Evolutionary conservation across 176 grass and related monocot genomes (phyloP), one percentile per base, ranked within the genome.

Genomic region (Carex pumila): DNA sequence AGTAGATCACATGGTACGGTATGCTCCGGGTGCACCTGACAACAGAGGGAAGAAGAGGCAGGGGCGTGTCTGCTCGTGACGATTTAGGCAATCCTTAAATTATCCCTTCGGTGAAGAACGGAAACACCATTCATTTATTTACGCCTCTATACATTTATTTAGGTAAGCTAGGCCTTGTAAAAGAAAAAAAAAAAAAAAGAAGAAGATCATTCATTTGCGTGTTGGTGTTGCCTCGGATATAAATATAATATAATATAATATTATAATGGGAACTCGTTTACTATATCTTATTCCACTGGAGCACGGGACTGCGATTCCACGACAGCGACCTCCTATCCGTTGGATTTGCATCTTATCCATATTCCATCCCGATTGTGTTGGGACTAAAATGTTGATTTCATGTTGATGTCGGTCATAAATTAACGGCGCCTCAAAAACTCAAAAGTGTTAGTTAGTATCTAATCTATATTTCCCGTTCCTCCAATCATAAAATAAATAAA

Each of bases 41-140:
- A 34, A 71, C 0, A 70, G 2, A 50, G 32, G 29, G 17, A 54
- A 32, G 60, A 66, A 68, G 41, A 83, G 80, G 80, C 80, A 12
- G 80, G 43, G 41, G 80, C 18, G 79, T 25, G 14, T n/a, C 41
- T 83, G 18, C 49, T 36, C 61, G 80, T 83, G 61, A 83, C 21
- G 39, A 62, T 69, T 69, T 18, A 32, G 81, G 29, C 52, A 49
- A 83, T 66, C 63, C 81, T 83, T 83, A 68, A 83, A 83, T 69
- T 83, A 83, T 83, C 22, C 61, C 61, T 65, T 64, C 6, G n/a
- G 11, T 22, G 60, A 83, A 66, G 25, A 53, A 52, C 17, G 15
- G 22, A n/a, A 66, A 15, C 60, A 7, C 80, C 43, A 67, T 65
- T 50, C 41, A 54, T 65, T 30, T 7, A 41, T 30, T 65, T 50